phyloP scores from a whole-genome alignment of 345 rosid genomes.

The Boechera divaricarpa region DNA sequence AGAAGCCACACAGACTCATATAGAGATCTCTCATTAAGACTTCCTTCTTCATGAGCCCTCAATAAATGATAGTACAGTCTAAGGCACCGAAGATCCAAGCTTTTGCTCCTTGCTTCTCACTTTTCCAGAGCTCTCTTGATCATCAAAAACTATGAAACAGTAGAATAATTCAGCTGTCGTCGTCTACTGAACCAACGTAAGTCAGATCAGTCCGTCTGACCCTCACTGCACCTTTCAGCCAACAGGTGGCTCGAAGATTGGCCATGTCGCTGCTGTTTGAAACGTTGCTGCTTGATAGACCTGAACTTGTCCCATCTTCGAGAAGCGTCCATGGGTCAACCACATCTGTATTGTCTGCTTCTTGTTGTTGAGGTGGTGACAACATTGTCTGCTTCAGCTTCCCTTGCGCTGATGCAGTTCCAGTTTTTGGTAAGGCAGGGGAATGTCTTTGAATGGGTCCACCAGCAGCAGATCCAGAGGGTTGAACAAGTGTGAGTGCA shows the following conservation, averaged over 20 bases:
- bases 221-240: slow-evolving; percentile 96
- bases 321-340: slow-evolving; percentile 95
- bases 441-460: slow-evolving; percentile 56
- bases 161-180: slow-evolving; percentile 69
- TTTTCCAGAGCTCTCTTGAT: slow-evolving; percentile 22
- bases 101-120: slow-evolving; percentile 31
- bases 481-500: slow-evolving; percentile 68
- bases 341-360: slow-evolving; percentile 56
- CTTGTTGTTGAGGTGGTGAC: slow-evolving; percentile 57
- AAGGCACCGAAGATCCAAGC: slow-evolving; percentile 43
- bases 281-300: slow-evolving; percentile 58
- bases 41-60: slow-evolving; percentile 34
- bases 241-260: slow-evolving; percentile 84
- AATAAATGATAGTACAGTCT: slow-evolving; percentile 32
- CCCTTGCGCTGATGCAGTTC: slow-evolving; percentile 49
- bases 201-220: slow-evolving; percentile 85
- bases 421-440: slow-evolving; percentile 49
- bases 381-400: slow-evolving; percentile 61
- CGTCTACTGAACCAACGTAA: slow-evolving; percentile 88
- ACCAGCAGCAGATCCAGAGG: slow-evolving; percentile 50
- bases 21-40: slow-evolving; percentile 33
- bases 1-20: slow-evolving; percentile 42
- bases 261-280: slow-evolving; percentile 68
- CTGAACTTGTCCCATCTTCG: slow-evolving; percentile 89
- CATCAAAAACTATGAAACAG: slow-evolving; percentile 28